Evolutionary conservation across 768 basidiomycete genomes (phyloP), one percentile per base, ranked within the genome.

Genomic region (Kwoniella pini): DNA sequence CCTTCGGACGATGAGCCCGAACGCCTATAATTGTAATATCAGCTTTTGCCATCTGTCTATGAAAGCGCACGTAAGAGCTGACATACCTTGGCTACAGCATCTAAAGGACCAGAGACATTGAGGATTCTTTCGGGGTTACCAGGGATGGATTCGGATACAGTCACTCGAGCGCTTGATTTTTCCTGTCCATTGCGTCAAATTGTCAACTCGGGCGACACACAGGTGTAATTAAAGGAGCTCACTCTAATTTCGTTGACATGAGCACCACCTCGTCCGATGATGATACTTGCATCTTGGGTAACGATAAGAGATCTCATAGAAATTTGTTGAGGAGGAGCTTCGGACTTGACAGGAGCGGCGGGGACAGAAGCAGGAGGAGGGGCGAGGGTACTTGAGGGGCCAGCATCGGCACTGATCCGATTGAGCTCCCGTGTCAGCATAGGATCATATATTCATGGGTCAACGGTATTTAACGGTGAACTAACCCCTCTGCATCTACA

Each of bases 181-280:
- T 78, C 77, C 77, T 79, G 57, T 17, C 12, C 1, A 38, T 3
- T 36, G 3, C 5, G 19, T 12, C 21, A n/a, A 1, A 5, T 50
- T 1, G n/a, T 30, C 48, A 31, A 12, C 15, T 50, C 1, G 17
- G 17, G 0, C 9, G 15, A 13, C 45, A 1, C n/a, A 27, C 30
- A 9, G 1, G 17, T 17, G 17, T 15, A 27, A 24, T 30, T 11
- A 45, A 1, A 11, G 4, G 13, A 31, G 64, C 77, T 52, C 79
- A 98, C 96, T 63, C 96, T 84, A 64, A 99, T 98, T 80, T 99
- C 96, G 72, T 96, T 97, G 69, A 99, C 94, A 80, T 98, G 96
- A 43, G 89, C 85, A 65, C 95, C 95, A 33, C 83, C 89, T 80
- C 92, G 91, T 36, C 96, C 96, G 68, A 99, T 99, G 82, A 98